A percentile compares a stretch with the other conserved stretches of the same genome.
Conservation (phyloP, 1,284 basidiomycete genomes). For the Volvariella surrecta region DNA sequence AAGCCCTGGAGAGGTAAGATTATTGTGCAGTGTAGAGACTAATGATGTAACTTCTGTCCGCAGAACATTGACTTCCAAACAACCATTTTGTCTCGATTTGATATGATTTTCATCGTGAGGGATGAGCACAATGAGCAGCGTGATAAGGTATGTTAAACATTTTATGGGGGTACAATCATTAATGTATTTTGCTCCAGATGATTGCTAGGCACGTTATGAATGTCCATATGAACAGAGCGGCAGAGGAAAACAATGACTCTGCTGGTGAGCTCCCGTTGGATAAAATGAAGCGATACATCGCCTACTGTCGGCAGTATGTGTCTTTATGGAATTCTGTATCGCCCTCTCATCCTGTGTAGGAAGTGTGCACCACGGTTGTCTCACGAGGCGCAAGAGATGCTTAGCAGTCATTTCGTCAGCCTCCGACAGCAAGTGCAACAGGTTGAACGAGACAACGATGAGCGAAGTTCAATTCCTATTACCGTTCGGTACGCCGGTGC, state of each 20-base stretch:
- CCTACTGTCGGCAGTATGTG: constrained; percentile 87
- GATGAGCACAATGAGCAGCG: constrained; percentile 96
- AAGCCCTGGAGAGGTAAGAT: constrained; percentile 84
- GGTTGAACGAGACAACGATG: constrained; percentile 95
- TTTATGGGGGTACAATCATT: neutral
- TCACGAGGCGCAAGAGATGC: constrained; percentile 90
- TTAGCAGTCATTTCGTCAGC: constrained; percentile 95
- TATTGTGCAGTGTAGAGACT: neutral
- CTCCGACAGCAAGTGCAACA: constrained; percentile 93
- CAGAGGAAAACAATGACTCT: constrained; percentile 52
- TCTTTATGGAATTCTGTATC: neutral
- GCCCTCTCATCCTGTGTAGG: constrained; percentile 29
- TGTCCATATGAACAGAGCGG: constrained; percentile 91
- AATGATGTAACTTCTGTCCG: constrained; percentile 1
- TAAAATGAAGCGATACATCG: constrained; percentile 97
- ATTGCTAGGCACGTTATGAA: constrained; percentile 99
- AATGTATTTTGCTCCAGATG: constrained; percentile 39
- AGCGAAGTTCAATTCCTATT: constrained; percentile 96
- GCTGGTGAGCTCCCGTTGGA: constrained; percentile 95
- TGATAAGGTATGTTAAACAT: constrained; percentile 54
- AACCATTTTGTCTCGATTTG: constrained; percentile 96
- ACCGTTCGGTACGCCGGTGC: constrained; percentile 74
- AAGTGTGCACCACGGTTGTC: constrained; percentile 96
- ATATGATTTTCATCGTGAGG: constrained; percentile 99
- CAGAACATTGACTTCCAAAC: constrained; percentile 99